Conservation (phyloP, 352 stramenopile genomes). For the Globisporangium iwayamae region DNA sequence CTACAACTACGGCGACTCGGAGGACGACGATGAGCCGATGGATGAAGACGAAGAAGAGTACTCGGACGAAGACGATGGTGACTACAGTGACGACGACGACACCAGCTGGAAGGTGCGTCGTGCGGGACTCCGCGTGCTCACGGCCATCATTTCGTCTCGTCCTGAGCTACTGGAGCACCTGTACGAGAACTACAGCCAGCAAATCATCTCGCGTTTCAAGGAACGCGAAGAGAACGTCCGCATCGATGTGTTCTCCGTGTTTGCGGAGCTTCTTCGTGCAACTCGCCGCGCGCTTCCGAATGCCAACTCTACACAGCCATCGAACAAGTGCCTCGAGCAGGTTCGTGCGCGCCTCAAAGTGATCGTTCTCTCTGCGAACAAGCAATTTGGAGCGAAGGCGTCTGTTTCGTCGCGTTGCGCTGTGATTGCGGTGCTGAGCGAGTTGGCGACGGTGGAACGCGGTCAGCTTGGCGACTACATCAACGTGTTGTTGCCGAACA, state of each 20-base stretch:
- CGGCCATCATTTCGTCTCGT: slow-evolving; percentile 89
- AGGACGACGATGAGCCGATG: slow-evolving; percentile 86
- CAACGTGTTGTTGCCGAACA: slow-evolving; percentile 70
- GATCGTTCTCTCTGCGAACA: slow-evolving; percentile 74
- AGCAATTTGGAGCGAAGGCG: slow-evolving; percentile 74
- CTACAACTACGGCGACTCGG: slow-evolving; percentile 96
- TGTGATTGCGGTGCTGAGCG: slow-evolving; percentile 81
- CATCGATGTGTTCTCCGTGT: slow-evolving; percentile 95
- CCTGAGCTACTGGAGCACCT: slow-evolving; percentile 82
- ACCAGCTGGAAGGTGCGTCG: slow-evolving; percentile 97
- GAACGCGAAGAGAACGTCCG: slow-evolving; percentile 99
- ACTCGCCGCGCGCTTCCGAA: slow-evolving; percentile 51
- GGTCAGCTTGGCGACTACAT: slow-evolving; percentile 74
- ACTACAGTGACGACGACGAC: slow-evolving; percentile 93
- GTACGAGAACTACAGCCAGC: slow-evolving; percentile 80
- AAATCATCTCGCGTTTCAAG: slow-evolving; percentile 89
- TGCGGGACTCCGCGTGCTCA: slow-evolving; percentile 90
- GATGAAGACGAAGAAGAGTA: slow-evolving; percentile 85
- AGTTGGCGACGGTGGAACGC: slow-evolving; percentile 74
- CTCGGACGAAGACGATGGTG: slow-evolving; percentile 76
- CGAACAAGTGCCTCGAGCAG: slow-evolving; percentile 44
- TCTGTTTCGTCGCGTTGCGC: slow-evolving; percentile 78
- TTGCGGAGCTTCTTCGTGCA: slow-evolving; percentile 88
- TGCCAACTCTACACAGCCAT: slow-evolving; percentile 20
- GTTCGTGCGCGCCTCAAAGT: slow-evolving; percentile 64